Percentiles rank a stretch among this genome's conserved stretches.
Evolutionary conservation across 1,284 basidiomycete genomes (phyloP).

Genomic region (Wallemia hederae): DNA sequence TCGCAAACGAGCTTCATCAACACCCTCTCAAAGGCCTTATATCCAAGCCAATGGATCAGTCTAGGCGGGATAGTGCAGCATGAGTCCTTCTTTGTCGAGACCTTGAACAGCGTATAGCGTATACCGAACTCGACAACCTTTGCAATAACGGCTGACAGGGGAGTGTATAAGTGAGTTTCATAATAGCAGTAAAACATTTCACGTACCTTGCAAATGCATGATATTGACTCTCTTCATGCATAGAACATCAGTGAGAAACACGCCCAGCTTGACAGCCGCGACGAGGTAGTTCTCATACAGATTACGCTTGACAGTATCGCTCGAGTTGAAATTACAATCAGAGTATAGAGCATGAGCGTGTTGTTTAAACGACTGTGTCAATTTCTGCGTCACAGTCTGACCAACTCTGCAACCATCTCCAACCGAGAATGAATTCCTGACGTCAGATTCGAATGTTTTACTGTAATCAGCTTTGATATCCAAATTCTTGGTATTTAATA

Average conservation of each 20-base stretch:
- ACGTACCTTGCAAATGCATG: neutral
- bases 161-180: neutral
- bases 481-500: constrained; percentile 41
- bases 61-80: neutral
- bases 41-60: neutral
- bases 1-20: neutral
- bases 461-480: constrained; percentile 42
- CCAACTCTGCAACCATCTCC: constrained; percentile 29
- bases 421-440: constrained; percentile 34
- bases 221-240: neutral
- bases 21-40: neutral
- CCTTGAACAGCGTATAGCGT: neutral
- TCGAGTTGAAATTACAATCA: constrained; percentile 41
- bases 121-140: neutral
- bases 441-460: constrained; percentile 17
- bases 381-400: constrained; percentile 29
- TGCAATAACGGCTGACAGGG: neutral
- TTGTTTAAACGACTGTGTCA: constrained; percentile 34
- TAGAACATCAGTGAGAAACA: constrained; percentile 31
- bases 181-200: neutral
- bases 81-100: neutral
- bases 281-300: constrained; percentile 64
- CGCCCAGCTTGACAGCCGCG: constrained; percentile 60
- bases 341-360: constrained; percentile 43
- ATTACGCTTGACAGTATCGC: constrained; percentile 37